Percentiles rank a stretch among this genome's conserved stretches.
Conservation (phyloP, 148 eudicot species). For the Rhododendron simsii region DNA sequence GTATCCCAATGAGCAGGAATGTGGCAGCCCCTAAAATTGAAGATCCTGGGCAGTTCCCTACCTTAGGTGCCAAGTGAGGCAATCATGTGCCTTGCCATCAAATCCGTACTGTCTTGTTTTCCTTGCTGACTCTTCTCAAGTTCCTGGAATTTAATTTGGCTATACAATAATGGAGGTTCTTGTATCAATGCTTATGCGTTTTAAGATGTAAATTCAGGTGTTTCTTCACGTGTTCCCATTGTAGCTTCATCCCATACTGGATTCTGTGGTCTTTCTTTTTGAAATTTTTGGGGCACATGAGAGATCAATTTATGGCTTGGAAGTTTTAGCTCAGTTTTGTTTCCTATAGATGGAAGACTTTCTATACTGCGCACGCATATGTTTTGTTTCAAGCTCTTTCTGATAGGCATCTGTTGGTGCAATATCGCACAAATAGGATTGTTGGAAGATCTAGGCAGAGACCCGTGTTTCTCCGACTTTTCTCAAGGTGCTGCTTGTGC, state of each 20-base stretch:
- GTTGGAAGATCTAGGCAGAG: neutral
- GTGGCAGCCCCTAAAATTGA: constrained; percentile 59
- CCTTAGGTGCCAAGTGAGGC: constrained; percentile 71
- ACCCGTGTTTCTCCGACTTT: neutral
- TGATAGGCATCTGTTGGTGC: neutral
- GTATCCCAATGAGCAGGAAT: constrained; percentile 26
- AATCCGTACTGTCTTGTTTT: neutral
- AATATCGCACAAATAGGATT: neutral
- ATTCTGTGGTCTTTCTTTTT: constrained; percentile 7
- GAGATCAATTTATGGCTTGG: constrained; percentile 5
- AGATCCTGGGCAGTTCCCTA: constrained; percentile 90
- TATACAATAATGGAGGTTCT: constrained; percentile 14
- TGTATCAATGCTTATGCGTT: constrained; percentile 9
- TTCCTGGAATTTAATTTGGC: constrained; percentile 14
- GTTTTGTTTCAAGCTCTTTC: neutral
- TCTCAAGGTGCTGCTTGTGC: neutral
- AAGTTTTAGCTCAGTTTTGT: constrained; percentile 19
- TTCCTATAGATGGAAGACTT: constrained; percentile 10
- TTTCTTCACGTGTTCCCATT: constrained; percentile 9
- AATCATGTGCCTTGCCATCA: neutral
- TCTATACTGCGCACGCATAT: neutral
- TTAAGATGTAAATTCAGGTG: constrained; percentile 13
- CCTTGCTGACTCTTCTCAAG: neutral
- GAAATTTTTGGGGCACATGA: constrained; percentile 8
- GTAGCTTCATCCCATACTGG: constrained; percentile 3